Base-by-base conservation (phyloP, 208 protist genomes). In the Wallacemonas rigidus region DNA sequence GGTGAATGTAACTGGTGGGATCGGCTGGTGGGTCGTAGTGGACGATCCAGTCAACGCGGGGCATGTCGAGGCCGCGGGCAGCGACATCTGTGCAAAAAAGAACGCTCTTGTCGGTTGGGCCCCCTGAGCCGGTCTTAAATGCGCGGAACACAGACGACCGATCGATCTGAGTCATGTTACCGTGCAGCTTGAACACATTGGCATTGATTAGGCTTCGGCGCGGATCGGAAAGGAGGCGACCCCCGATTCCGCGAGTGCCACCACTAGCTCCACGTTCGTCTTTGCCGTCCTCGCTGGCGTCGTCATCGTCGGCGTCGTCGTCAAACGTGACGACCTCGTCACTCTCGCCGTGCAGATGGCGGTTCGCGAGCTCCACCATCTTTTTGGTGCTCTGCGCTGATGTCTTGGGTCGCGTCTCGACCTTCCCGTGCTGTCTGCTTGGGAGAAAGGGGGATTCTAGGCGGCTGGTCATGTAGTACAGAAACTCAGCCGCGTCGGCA, bases 1-100 rank as follows among this genome's bases (percentile, higher is more conserved):
- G 88, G 70, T 99, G 98, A 4, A 99, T 83, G 79, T 99, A 99
- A 72, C 94, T 92, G 9, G 86, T 92, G n/a, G 93, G 87, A 55
- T 98, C 95, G 0, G 85, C 83, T 3, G 98, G 98, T 9, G 98
- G 96, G 79, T 99, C 98, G 80, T 98, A 99, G 76, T 99, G 98
- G 48, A 99, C 80, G 63, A 99, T 99, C 95, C 95, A 98, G 71
- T 98, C 91, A 17, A 99, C 91, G 12, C 64, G 77, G 7, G 97
- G 97, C 74, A 99, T 94, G 83, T 99, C 98, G 5, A 99, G 81
- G 26, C 98, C 98, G 67, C 98, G 94, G 2, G 98, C 95, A 3
- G 95, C 95, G 39, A 97, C 91, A 71, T 94, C 98, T 7, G 98
- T 99, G 75, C 95, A 98, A 68, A 99, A 94, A 7, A 99, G 75